Conservation (phyloP, 768 basidiomycete species). For the Naganishia randhawae region DNA sequence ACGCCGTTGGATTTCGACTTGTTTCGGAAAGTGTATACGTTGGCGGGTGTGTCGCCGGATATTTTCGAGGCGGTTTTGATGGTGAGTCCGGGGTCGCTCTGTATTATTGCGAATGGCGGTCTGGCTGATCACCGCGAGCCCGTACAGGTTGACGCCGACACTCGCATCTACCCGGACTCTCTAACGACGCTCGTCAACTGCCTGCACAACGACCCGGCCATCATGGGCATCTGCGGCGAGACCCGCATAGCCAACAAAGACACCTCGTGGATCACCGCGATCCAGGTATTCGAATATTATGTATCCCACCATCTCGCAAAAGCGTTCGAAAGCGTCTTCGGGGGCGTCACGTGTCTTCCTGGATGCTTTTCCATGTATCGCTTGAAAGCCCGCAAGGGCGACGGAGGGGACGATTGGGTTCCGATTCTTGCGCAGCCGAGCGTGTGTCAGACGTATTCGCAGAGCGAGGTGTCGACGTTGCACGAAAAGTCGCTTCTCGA, state of each 20-base stretch:
- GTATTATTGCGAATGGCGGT: slow-evolving; percentile 7
- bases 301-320: slow-evolving; percentile 98
- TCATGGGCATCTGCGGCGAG: slow-evolving; percentile 99
- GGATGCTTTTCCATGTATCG: slow-evolving; percentile 99
- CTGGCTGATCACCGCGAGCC: slow-evolving; percentile 22
- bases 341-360: slow-evolving; percentile 96
- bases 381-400: slow-evolving; percentile 78
- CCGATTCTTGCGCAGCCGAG: slow-evolving; percentile 95
- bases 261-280: slow-evolving; percentile 95
- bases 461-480: slow-evolving; percentile 83
- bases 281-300: slow-evolving; percentile 77
- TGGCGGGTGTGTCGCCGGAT: slow-evolving; percentile 99
- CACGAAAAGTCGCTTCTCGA: slow-evolving; percentile 97
- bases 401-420: slow-evolving; percentile 80
- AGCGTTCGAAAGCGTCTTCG: slow-evolving; percentile 97
- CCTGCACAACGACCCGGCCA: slow-evolving; percentile 97
- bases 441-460: slow-evolving; percentile 95
- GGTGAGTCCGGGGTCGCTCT: slow-evolving; percentile 58
- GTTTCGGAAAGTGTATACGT: slow-evolving; percentile 88
- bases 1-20: slow-evolving; percentile 94
- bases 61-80: slow-evolving; percentile 96
- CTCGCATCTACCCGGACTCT: slow-evolving; percentile 87
- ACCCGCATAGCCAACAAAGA: slow-evolving; percentile 98
- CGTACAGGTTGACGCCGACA: slow-evolving; percentile 91
- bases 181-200: slow-evolving; percentile 88